Evolutionary conservation across 2,329 filamentous ascomycete genomes (phyloP).

Genomic region (Fonsecaea erecta): DNA sequence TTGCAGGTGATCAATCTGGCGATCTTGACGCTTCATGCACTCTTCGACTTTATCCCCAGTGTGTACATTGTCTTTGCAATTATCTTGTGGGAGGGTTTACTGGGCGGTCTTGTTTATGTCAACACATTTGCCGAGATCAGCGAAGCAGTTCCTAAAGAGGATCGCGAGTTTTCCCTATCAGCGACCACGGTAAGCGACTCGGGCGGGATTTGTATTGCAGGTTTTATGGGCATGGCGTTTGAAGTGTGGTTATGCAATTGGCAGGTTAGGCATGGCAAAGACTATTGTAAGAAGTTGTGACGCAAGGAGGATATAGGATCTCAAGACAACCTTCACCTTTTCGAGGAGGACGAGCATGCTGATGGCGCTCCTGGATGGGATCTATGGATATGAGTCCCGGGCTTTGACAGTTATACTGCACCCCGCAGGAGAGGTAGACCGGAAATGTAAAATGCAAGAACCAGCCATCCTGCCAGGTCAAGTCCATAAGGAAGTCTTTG

Average conservation of each 20-base stretch:
- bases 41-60: slow-evolving; percentile 79
- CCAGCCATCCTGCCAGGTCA: neutral
- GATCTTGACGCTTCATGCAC: slow-evolving; percentile 73
- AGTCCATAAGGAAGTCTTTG: neutral
- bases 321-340: neutral
- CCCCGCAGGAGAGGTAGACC: neutral
- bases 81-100: slow-evolving; percentile 90
- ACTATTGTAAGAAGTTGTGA: slow-evolving; percentile 66
- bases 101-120: slow-evolving; percentile 92
- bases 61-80: slow-evolving; percentile 85
- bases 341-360: neutral
- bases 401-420: neutral
- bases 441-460: neutral
- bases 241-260: slow-evolving; percentile 82
- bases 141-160: slow-evolving; percentile 74
- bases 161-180: slow-evolving; percentile 87
- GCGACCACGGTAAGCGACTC: slow-evolving; percentile 93
- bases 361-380: neutral
- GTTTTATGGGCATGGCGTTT: slow-evolving; percentile 79
- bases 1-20: slow-evolving; percentile 80
- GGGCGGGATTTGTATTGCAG: slow-evolving; percentile 85
- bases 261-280: slow-evolving; percentile 79
- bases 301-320: neutral
- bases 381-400: neutral
- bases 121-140: slow-evolving; percentile 95